Base-by-base conservation (phyloP, 306 rosid genomes). In the Geum urbanum region DNA sequence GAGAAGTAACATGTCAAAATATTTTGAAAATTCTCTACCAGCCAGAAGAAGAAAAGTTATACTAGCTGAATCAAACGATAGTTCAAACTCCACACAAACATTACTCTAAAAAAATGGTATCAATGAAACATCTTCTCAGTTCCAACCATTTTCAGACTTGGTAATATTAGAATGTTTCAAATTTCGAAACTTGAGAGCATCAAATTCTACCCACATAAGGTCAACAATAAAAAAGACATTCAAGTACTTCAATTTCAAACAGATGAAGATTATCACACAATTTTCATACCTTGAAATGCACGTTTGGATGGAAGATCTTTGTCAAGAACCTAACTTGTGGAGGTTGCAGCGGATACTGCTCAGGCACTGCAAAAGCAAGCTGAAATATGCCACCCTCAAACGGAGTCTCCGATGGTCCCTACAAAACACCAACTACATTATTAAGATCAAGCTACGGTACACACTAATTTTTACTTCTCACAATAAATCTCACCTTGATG, bases 361-460 rank as follows among this genome's bases (percentile, higher is more conserved):
- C 97, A 0, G 99, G 92, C 72, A 94, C 96, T 20, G 96, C 80
- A 69, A 91, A 94, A 9, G 99, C 95, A 70, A 91, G 97, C 87
- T 91, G 99, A 81, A 91, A 94, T 44, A 94, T 82, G 45, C 99
- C 99, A 10, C 97, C 97, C 12, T 94, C 97, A 70, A 11, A 94
- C 37, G 99, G 96, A 86, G 99, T 94, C 91, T 94, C 99, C 9
- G 99, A 87, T 2, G 99, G 97, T 60, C 99, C 99, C 97, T 94
- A 63, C 60, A 79, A 20, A 32, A 43, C 16, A 75, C n/a, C n/a
- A 66, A 59, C 5, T 54, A 67, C 41, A 64, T 40, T 59, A 70
- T 70, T 35, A 12, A 66, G 46, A 53, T 6, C 63, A 69, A 72
- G 63, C 43, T 43, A 48, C 14, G 54, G 6, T 69, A 49, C 37